Conservation (phyloP, 176 grass and related monocot species). For the Aegilops umbellulata region DNA sequence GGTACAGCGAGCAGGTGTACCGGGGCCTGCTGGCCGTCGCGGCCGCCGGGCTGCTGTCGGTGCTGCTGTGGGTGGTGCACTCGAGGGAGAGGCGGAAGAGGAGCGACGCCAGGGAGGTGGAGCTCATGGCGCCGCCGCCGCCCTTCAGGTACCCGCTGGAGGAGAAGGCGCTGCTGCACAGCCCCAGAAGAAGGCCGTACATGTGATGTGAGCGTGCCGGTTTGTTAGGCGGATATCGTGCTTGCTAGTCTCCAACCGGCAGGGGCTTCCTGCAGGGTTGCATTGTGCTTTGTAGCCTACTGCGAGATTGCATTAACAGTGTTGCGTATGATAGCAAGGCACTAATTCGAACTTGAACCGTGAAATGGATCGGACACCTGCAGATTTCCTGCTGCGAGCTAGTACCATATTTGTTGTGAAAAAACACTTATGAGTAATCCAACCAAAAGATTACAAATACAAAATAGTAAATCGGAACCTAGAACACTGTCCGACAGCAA, state of each 20-base stretch:
- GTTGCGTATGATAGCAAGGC: neutral
- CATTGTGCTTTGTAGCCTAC: neutral
- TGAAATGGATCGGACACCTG: neutral
- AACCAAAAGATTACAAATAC: neutral
- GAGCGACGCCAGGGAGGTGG: slow-evolving; percentile 28
- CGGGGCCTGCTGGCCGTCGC: slow-evolving; percentile 36
- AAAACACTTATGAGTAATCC: neutral
- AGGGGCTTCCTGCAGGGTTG: neutral
- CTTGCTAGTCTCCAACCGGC: neutral
- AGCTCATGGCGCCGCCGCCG: neutral
- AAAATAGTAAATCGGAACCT: neutral
- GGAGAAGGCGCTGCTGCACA: slow-evolving; percentile 32
- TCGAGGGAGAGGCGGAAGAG: slow-evolving; percentile 37
- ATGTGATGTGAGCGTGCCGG: slow-evolving; percentile 27
- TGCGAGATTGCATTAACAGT: neutral
- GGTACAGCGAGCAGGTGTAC: slow-evolving; percentile 54
- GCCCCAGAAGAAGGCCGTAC: slow-evolving; percentile 8
- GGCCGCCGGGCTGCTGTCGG: slow-evolving; percentile 23
- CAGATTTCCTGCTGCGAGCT: neutral
- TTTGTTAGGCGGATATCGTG: neutral
- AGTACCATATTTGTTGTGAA: neutral
- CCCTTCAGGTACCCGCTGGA: slow-evolving; percentile 15
- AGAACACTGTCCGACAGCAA: neutral
- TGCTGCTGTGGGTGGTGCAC: slow-evolving; percentile 47
- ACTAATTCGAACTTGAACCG: neutral